phyloP scores from a whole-genome alignment of 768 basidiomycete genomes.

The Tricholoma terreum region DNA sequence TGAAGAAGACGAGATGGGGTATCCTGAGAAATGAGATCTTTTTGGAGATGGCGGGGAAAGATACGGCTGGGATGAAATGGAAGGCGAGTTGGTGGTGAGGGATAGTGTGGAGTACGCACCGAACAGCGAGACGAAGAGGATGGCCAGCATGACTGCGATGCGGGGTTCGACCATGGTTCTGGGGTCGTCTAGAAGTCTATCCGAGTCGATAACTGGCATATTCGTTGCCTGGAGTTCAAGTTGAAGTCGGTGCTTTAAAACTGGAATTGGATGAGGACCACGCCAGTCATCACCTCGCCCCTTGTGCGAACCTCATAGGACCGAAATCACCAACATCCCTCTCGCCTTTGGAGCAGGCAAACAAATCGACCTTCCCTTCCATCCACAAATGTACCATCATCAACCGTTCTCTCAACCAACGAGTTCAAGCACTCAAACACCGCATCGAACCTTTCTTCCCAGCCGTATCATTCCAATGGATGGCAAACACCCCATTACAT shows the following conservation, averaged over 20 bases:
- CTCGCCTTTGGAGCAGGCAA: constrained; percentile 72
- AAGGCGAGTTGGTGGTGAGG: background rate
- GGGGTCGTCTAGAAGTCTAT: background rate
- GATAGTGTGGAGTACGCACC: constrained; percentile 37
- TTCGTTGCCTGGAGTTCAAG: no score
- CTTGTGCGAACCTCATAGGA: constrained; percentile 50
- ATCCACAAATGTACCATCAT: constrained; percentile 56
- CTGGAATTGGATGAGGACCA: no score
- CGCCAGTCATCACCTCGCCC: no score
- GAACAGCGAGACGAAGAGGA: constrained; percentile 61
- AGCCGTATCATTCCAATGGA: constrained; percentile 18
- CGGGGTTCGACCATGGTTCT: constrained; percentile 10
- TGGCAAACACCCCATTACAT: constrained; percentile 10
- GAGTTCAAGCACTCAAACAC: constrained; percentile 38
- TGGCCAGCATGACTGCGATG: constrained; percentile 42
- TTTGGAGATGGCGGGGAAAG: constrained; percentile 67
- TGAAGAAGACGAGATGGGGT: constrained; percentile 69
- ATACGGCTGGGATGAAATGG: constrained; percentile 46
- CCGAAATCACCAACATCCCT: constrained; percentile 38
- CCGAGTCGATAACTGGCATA: no score
- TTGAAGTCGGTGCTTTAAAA: no score
- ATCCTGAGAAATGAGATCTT: constrained; percentile 51
- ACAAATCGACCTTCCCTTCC: constrained; percentile 60
- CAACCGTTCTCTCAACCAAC: constrained; percentile 54
- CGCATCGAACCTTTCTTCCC: constrained; percentile 23